Base-by-base conservation (phyloP, 768 basidiomycete species). In the Tylopilus sp. region DNA sequence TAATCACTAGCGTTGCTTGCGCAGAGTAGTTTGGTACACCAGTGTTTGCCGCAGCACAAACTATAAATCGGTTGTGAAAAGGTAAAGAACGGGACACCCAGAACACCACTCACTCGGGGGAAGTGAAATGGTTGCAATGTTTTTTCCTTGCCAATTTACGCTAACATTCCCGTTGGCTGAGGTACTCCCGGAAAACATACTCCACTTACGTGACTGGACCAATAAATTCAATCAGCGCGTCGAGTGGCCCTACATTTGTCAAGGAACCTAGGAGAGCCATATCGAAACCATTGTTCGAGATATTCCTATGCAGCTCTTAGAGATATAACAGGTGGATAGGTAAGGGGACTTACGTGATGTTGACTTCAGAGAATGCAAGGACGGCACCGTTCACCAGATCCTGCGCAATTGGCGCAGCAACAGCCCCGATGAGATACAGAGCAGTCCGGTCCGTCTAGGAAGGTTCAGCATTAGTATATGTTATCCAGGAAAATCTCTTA, bases 391-490 rank as follows among this genome's bases (percentile, higher is more conserved):
- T 77, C 24, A 89, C 86, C 16, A 89, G 75, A 58, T 76, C 72
- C 66, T 87, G 87, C 3, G 83, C 79, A 26, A 85, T 71, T 14
- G 86, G 84, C 17, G 77, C 82, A 37, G 85, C 83, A 28, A 88
- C 84, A 4, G 80, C 84, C n/a, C 85, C 84, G 36, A 88, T 83
- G 45, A 88, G 74, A 68, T 79, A 86, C 24, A 89, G 68, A 0
- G 77, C 80, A 3, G 82, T 82, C 55, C 76, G 61, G 64, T 88
- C 87, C 3, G 82, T 84, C 80, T 86, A 36, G 21, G 53, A 6
- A 45, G 43, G 38, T 9, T 21, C 19, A 24, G 25, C 21, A 34
- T 63, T 37, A 56, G 34, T 31, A 47, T 29, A 50, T 29, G 9
- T 47, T 14, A 36, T 24, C 26, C 38, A 41, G 30, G 25, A 54